Evolutionary conservation across 2,329 filamentous ascomycete genomes (phyloP).

Genomic region (Lasiodiplodia citricola): DNA sequence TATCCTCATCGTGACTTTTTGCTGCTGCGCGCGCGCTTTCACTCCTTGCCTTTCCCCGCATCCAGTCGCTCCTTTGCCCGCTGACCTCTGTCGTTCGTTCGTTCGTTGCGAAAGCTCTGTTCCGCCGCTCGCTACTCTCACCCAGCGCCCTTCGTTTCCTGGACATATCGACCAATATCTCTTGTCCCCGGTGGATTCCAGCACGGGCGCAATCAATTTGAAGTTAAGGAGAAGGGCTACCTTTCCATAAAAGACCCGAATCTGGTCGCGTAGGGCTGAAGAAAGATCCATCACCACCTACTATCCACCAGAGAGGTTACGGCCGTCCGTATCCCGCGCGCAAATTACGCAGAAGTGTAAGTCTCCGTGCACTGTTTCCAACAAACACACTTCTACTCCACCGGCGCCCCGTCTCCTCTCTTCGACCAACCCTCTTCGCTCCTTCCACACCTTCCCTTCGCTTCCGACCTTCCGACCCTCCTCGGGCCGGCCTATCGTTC

Average conservation of each 20-base stretch:
- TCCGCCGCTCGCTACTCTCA: slow-evolving; percentile 10
- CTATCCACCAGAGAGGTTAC: not conserved
- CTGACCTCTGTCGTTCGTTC: slow-evolving; percentile 6
- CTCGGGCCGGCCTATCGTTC: slow-evolving; percentile 10
- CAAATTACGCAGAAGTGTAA: slow-evolving; percentile 8
- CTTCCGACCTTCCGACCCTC: slow-evolving; percentile 15
- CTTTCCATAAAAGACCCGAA: slow-evolving; percentile 17
- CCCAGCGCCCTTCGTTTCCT: slow-evolving; percentile 17
- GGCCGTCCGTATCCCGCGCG: slow-evolving; percentile 15
- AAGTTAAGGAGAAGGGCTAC: slow-evolving; percentile 23
- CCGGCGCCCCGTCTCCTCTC: not conserved
- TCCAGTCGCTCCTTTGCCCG: slow-evolving; percentile 22
- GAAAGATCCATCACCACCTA: not conserved
- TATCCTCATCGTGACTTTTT: slow-evolving; percentile 25
- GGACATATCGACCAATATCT: slow-evolving; percentile 7
- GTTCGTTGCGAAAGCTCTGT: not conserved
- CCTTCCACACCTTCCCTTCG: slow-evolving; percentile 15
- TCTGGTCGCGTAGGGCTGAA: slow-evolving; percentile 19
- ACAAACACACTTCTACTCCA: slow-evolving; percentile 24
- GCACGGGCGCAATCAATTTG: slow-evolving; percentile 26
- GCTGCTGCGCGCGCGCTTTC: slow-evolving; percentile 22
- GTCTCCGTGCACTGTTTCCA: slow-evolving; percentile 15
- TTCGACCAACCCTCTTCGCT: slow-evolving; percentile 22
- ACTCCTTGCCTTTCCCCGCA: slow-evolving; percentile 23
- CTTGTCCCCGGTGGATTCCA: slow-evolving; percentile 24